These are phyloP conservation scores for Pseudotsuga menziesii DNA, from an alignment of 75 land plant genomes.

Conservation along the genomic window DNA sequence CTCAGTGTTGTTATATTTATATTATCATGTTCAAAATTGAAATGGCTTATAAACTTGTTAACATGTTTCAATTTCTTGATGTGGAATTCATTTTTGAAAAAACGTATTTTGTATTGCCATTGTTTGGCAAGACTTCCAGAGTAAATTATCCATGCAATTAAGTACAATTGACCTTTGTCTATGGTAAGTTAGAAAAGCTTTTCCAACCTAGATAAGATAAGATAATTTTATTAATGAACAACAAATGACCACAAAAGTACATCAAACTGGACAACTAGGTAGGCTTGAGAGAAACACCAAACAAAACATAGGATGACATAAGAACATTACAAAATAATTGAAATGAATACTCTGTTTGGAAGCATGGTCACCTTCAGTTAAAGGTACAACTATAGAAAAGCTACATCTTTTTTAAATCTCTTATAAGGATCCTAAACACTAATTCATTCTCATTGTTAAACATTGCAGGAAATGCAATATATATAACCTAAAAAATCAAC, in stretches of 20 bases:
- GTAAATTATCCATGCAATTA: no score
- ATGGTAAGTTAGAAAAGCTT: neutral
- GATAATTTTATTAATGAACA: neutral
- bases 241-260: conserved; percentile 5
- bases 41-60: no score
- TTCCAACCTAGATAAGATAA: neutral
- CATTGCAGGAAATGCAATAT: neutral
- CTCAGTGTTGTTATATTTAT: no score
- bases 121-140: no score
- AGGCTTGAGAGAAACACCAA: neutral
- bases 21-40: no score
- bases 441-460: neutral
- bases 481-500: neutral
- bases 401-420: neutral
- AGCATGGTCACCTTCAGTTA: neutral
- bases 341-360: neutral
- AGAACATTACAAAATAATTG: neutral
- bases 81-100: no score
- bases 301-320: neutral
- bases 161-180: neutral
- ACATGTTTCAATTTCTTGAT: no score
- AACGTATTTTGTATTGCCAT: no score
- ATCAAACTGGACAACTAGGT: neutral
- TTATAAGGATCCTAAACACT: neutral
- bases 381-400: neutral